phyloP scores from a whole-genome alignment of 2,329 filamentous ascomycete genomes.

The Lachnellula occidentalis region DNA sequence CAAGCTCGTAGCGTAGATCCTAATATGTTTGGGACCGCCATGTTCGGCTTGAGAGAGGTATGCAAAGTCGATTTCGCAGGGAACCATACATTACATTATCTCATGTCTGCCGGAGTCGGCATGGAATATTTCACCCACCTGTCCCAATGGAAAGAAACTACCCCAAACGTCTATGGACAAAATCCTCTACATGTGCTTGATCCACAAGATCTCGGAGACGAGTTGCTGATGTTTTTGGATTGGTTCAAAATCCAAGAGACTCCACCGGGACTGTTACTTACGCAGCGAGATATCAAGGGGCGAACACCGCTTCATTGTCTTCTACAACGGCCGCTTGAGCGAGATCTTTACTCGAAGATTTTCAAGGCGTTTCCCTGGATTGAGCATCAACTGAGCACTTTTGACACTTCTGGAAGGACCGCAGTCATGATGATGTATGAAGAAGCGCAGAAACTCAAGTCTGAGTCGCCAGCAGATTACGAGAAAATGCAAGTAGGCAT shows the following conservation, averaged over 20 bases:
- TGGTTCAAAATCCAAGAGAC: conserved; percentile 17
- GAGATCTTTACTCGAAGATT: conserved; percentile 14
- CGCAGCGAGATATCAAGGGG: conserved; percentile 22
- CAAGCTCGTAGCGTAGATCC: conserved; percentile 15
- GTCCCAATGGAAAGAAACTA: conserved; percentile 6
- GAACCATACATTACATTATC: conserved; percentile 18
- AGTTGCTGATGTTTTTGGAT: conserved; percentile 15
- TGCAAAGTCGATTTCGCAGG: conserved; percentile 19
- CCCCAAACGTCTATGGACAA: conserved; percentile 19
- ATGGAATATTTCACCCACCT: conserved; percentile 19
- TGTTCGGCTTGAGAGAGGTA: conserved; percentile 9
- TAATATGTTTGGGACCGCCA: conserved; percentile 9
- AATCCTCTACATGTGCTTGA: conserved; percentile 17
- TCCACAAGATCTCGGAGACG: conserved; percentile 16
- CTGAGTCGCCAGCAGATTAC: conserved; percentile 11
- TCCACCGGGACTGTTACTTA: conserved; percentile 17
- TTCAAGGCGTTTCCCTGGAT: conserved; percentile 19
- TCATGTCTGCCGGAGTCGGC: conserved; percentile 21
- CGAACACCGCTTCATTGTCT: conserved; percentile 21
- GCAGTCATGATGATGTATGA: conserved; percentile 19
- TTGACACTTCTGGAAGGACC: conserved; percentile 17
- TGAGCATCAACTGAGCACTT: conserved; percentile 17
- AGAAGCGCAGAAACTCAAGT: conserved; percentile 12
- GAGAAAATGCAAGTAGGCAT: conserved; percentile 18
- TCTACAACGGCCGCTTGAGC: conserved; percentile 18